These are phyloP conservation scores for Elsinoe australis DNA, from an alignment of 2,329 filamentous ascomycete genomes.

Conservation along the genomic window DNA sequence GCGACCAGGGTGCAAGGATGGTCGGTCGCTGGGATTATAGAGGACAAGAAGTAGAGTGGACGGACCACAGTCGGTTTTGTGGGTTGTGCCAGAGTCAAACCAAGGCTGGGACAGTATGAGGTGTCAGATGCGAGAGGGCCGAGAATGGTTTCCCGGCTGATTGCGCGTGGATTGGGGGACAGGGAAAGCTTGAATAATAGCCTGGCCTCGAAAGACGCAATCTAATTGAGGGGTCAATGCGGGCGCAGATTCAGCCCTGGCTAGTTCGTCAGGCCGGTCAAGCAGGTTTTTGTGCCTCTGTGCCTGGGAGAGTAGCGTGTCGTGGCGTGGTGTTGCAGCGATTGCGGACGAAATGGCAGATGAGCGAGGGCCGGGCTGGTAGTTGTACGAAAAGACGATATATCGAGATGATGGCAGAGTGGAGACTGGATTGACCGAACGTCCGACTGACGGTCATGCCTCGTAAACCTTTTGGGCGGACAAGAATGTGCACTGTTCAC, in stretches of 20 bases:
- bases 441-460: too few species aligned
- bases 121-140: neutral
- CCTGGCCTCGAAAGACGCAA: conserved; percentile 2
- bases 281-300: neutral
- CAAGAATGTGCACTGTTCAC: too few species aligned
- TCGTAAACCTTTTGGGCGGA: too few species aligned
- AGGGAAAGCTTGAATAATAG: conserved; percentile 4
- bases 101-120: conserved; percentile 13
- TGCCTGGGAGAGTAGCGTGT: conserved; percentile 1
- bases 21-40: neutral
- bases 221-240: conserved; percentile 14
- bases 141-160: too few species aligned
- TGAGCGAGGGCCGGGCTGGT: neutral
- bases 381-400: neutral
- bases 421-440: too few species aligned
- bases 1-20: conserved; percentile 8
- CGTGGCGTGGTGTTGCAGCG: neutral
- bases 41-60: neutral
- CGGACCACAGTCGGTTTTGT: conserved; percentile 6
- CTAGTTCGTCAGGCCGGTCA: conserved; percentile 5
- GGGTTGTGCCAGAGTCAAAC: conserved; percentile 8
- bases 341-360: neutral
- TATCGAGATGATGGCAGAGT: too few species aligned
- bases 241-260: conserved; percentile 2
- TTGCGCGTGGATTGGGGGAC: conserved; percentile 6